Evolutionary conservation across 2,329 filamentous ascomycete species (phyloP).

Genomic region (Trichoderma atroviride): DNA sequence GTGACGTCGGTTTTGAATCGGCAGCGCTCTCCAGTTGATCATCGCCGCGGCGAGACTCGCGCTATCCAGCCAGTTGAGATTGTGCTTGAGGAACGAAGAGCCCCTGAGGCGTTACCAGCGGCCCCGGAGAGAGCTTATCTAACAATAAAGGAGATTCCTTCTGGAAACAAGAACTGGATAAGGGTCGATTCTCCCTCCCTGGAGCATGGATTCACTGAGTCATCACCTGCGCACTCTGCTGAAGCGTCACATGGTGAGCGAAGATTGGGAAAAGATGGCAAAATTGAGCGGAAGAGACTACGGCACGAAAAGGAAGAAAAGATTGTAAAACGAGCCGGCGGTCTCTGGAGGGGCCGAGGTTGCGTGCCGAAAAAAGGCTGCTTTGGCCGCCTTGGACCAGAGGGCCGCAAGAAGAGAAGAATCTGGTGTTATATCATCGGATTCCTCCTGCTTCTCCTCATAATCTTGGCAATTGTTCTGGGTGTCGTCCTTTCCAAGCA

Average conservation of each 20-base stretch:
- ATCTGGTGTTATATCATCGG: slow-evolving; percentile 58
- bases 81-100: not conserved
- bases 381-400: slow-evolving; percentile 63
- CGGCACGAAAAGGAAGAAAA: slow-evolving; percentile 69
- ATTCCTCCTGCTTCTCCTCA: slow-evolving; percentile 52
- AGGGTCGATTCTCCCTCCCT: not conserved
- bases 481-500: slow-evolving; percentile 55
- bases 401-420: slow-evolving; percentile 64
- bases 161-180: not conserved
- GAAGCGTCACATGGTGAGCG: slow-evolving; percentile 52
- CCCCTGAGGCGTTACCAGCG: not conserved
- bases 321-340: slow-evolving; percentile 58
- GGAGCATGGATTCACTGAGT: slow-evolving; percentile 8
- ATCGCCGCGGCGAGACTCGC: slow-evolving; percentile 1
- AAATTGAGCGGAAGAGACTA: slow-evolving; percentile 54
- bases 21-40: slow-evolving; percentile 20
- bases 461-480: slow-evolving; percentile 61
- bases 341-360: slow-evolving; percentile 66
- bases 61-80: slow-evolving; percentile 18
- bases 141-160: not conserved
- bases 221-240: slow-evolving; percentile 47
- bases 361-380: slow-evolving; percentile 62
- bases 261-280: slow-evolving; percentile 46
- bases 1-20: slow-evolving; percentile 13
- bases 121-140: slow-evolving; percentile 16